Evolutionary conservation across 225 moss, liverwort and hornwort genomes (phyloP).

Genomic region (Pseudisothecium myosuroides): DNA sequence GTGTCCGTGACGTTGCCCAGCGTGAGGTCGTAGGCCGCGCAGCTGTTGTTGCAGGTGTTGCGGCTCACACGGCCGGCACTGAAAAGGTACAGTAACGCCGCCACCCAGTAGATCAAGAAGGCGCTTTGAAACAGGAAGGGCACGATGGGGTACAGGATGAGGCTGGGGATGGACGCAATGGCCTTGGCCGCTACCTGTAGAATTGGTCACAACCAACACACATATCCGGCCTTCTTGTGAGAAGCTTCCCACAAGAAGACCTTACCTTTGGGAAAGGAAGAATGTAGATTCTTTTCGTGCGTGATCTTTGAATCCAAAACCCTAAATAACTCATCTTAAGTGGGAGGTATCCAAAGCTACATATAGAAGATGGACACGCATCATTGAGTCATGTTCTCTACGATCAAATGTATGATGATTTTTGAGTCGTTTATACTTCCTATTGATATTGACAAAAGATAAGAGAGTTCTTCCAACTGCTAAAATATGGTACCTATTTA

Average conservation of each 20-base stretch:
- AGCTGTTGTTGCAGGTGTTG: slow-evolving; percentile 62
- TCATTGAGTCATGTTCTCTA: too few relatives aligned
- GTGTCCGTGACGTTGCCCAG: slow-evolving; percentile 36
- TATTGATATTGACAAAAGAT: background rate
- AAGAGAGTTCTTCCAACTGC: background rate
- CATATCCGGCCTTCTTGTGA: background rate
- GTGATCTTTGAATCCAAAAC: too few relatives aligned
- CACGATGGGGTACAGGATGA: slow-evolving; percentile 69
- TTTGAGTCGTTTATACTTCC: background rate
- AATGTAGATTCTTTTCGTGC: background rate
- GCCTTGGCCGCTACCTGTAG: slow-evolving; percentile 75
- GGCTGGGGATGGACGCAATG: slow-evolving; percentile 79
- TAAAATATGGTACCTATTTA: background rate
- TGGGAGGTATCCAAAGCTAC: background rate
- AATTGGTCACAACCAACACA: background rate
- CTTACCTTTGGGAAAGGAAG: background rate
- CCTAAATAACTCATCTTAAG: background rate
- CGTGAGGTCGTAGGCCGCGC: slow-evolving; percentile 62
- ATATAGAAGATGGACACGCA: background rate
- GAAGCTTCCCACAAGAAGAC: background rate
- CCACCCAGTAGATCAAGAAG: slow-evolving; percentile 63
- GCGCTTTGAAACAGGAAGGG: slow-evolving; percentile 44
- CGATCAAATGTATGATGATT: background rate
- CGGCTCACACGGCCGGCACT: slow-evolving; percentile 59
- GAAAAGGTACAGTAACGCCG: slow-evolving; percentile 61